A percentile compares a stretch with the other conserved stretches of the same genome.
These are phyloP conservation scores for Elsinoe arachidis DNA, from an alignment of 2,329 filamentous ascomycete species.

Conservation along the genomic window DNA sequence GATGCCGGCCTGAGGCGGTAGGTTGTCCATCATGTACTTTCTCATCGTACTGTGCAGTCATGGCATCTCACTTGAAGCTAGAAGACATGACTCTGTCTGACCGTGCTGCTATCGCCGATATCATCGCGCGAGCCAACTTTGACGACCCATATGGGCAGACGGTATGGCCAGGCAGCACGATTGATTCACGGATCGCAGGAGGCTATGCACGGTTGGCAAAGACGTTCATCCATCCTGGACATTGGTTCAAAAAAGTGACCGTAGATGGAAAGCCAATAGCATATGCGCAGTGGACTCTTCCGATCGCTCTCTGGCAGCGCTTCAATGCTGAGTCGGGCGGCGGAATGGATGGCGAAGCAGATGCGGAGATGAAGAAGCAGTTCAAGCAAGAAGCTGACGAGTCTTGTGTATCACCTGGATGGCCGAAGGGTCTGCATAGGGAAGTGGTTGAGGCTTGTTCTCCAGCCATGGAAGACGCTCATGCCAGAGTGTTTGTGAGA, in stretches of 20 bases:
- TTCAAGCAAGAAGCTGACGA: background rate
- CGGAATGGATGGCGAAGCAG: background rate
- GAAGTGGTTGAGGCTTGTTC: background rate
- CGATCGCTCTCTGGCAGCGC: background rate
- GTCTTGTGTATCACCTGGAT: background rate
- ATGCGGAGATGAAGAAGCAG: background rate
- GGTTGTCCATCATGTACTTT: background rate
- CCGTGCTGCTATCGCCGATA: background rate
- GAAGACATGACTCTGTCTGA: conserved; percentile 1
- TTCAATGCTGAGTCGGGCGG: background rate
- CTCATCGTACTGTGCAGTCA: background rate
- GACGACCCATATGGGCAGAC: conserved; percentile 4
- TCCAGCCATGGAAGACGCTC: background rate
- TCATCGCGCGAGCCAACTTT: background rate
- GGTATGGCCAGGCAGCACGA: background rate
- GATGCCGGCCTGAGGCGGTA: background rate
- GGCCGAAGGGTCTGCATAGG: background rate
- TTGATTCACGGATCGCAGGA: background rate
- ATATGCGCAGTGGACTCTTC: conserved; percentile 1
- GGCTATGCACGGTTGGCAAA: background rate
- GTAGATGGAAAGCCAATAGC: background rate
- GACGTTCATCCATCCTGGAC: background rate
- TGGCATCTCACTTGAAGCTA: background rate
- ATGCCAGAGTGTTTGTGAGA: background rate
- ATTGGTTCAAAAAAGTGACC: conserved; percentile 2